These are phyloP conservation scores for Dorcoceras hygrometricum DNA, from an alignment of 257 asterid genomes.

Conservation along the genomic window DNA sequence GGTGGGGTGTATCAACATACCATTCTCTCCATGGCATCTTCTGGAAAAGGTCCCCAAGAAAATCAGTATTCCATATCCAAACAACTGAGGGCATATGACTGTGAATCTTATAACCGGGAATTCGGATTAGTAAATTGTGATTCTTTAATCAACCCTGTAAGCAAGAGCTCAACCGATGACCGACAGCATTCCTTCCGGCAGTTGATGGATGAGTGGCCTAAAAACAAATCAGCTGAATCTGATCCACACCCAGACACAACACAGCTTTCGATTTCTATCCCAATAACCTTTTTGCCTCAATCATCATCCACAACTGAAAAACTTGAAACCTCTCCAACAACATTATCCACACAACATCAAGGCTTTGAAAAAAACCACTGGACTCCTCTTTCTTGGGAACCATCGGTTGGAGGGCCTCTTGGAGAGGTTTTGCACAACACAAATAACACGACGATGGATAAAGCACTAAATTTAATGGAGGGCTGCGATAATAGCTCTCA, in stretches of 20 bases:
- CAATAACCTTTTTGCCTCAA: conserved; percentile 53
- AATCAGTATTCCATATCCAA: conserved; percentile 26
- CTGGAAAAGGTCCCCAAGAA: conserved; percentile 31
- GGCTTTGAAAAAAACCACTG: conserved; percentile 46
- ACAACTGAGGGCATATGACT: conserved; percentile 28
- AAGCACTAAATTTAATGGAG: conserved; percentile 57
- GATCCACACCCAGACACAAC: conserved; percentile 49
- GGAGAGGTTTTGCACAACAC: conserved; percentile 78
- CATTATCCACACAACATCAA: conserved; percentile 41
- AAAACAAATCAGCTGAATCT: conserved; percentile 27
- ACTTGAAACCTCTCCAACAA: conserved; percentile 36
- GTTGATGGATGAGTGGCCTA: conserved; percentile 75
- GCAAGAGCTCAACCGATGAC: conserved; percentile 44
- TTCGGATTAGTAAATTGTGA: conserved; percentile 79
- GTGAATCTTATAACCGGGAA: conserved; percentile 35
- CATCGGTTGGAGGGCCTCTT: conserved; percentile 85
- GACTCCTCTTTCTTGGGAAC: conserved; percentile 74
- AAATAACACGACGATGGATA: conserved; percentile 28
- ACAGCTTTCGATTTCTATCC: conserved; percentile 79
- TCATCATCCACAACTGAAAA: conserved; percentile 45
- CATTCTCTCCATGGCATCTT: conserved; percentile 29
- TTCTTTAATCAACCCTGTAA: conserved; percentile 73
- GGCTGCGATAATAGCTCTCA: conserved; percentile 63
- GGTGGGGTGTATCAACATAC: conserved; percentile 33
- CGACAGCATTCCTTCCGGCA: conserved; percentile 46